A percentile compares a stretch with the other conserved stretches of the same genome.
Evolutionary conservation across 1,284 basidiomycete genomes (phyloP).

Genomic region (Microbotryum lychnidis-dioicae): DNA sequence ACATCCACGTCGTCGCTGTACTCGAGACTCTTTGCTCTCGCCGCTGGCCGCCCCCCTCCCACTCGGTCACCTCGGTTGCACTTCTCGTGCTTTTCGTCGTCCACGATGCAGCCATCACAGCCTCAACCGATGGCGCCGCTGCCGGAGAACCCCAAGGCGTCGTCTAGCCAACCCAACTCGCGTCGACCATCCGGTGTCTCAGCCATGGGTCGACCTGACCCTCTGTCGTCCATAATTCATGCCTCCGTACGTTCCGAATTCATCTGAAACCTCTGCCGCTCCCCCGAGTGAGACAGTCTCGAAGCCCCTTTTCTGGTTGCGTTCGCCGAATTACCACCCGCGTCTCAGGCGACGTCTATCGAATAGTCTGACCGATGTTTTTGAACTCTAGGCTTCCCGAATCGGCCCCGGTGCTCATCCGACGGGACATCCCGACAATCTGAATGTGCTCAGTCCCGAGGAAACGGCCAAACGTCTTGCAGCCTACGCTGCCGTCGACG

Average conservation of each 20-base stretch:
- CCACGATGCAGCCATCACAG: too few species aligned
- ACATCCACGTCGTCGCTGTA: too few species aligned
- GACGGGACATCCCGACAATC: background rate
- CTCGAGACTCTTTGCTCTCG: too few species aligned
- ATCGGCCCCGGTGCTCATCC: slow-evolving; percentile 13
- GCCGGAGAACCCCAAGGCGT: slow-evolving; percentile 16
- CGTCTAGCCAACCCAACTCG: slow-evolving; percentile 3
- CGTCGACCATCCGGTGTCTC: slow-evolving; percentile 18
- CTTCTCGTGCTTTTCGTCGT: too few species aligned
- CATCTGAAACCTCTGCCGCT: background rate
- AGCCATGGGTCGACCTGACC: slow-evolving; percentile 15
- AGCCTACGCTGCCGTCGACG: slow-evolving; percentile 89
- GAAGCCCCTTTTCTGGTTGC: background rate
- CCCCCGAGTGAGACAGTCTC: background rate
- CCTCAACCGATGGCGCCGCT: slow-evolving; percentile 7
- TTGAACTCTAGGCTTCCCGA: slow-evolving; percentile 12
- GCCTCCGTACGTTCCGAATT: slow-evolving; percentile 4
- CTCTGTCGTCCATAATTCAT: slow-evolving; percentile 24
- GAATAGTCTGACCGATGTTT: too few species aligned
- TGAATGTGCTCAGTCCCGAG: slow-evolving; percentile 17
- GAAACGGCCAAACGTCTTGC: slow-evolving; percentile 70
- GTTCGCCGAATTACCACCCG: background rate
- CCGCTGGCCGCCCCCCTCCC: too few species aligned
- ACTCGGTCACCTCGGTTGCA: too few species aligned
- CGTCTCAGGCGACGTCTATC: background rate